phyloP scores from a whole-genome alignment of 768 basidiomycete species.

The Tulasnella sp. region DNA sequence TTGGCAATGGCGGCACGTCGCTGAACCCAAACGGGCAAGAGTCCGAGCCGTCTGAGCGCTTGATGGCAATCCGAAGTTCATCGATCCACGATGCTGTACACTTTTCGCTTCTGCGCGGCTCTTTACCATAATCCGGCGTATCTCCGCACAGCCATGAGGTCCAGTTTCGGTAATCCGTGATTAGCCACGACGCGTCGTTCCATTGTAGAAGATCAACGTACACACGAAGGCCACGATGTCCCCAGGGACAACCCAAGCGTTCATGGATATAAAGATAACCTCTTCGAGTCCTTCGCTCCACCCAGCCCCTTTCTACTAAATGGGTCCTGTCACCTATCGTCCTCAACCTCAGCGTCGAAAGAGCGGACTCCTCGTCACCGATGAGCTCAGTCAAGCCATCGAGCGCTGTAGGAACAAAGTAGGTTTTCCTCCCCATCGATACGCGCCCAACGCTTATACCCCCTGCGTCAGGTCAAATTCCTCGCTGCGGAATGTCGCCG shows the following conservation, averaged over 20 bases:
- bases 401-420: constrained; percentile 36
- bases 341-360: background rate
- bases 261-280: background rate
- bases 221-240: background rate
- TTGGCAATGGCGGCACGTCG: too few relatives aligned
- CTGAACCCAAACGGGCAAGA: background rate
- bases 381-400: constrained; percentile 41
- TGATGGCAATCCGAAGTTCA: background rate
- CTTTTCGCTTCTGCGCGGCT: background rate
- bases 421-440: background rate
- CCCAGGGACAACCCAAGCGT: background rate
- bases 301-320: background rate
- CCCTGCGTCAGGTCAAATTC: constrained; percentile 32
- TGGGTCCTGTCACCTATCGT: background rate
- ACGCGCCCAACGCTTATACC: background rate
- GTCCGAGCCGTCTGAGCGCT: background rate
- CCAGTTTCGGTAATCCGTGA: background rate
- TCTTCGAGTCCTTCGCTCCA: background rate
- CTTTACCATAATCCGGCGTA: background rate
- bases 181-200: background rate
- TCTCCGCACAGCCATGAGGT: background rate
- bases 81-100: background rate
- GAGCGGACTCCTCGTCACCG: constrained; percentile 38
- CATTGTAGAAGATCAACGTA: background rate
- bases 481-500: constrained; percentile 43